These are phyloP conservation scores for Harringtonia aguacate DNA, from an alignment of 2,329 filamentous ascomycete species.

Conservation along the genomic window DNA sequence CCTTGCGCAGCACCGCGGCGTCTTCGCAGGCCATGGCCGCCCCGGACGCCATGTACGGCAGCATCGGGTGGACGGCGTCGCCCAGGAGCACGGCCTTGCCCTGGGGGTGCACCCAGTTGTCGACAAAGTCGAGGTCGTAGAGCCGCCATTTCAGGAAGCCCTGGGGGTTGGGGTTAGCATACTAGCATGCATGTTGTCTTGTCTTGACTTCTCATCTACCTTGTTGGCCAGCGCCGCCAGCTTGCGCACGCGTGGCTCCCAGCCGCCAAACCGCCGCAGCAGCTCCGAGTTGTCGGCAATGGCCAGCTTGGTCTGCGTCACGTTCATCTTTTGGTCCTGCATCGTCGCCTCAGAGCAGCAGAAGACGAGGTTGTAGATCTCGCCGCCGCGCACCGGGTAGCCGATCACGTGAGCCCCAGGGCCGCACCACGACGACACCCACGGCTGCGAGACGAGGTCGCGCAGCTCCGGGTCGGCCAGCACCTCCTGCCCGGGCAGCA, in stretches of 20 bases:
- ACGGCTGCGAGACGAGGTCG: constrained; percentile 16
- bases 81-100: constrained; percentile 31
- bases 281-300: constrained; percentile 23
- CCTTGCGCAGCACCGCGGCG: constrained; percentile 17
- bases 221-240: constrained; percentile 23
- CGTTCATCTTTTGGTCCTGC: constrained; percentile 2
- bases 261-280: constrained; percentile 20
- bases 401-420: constrained; percentile 21
- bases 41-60: constrained; percentile 36
- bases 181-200: too few species aligned
- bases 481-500: constrained; percentile 17
- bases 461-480: constrained; percentile 18
- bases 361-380: constrained; percentile 22
- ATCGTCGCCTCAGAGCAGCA: constrained; percentile 15
- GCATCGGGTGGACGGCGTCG: constrained; percentile 34
- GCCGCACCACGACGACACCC: constrained; percentile 20
- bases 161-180: too few species aligned
- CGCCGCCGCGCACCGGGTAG: constrained; percentile 19
- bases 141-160: constrained; percentile 36
- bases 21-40: constrained; percentile 33
- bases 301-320: constrained; percentile 14
- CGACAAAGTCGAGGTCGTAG: constrained; percentile 27
- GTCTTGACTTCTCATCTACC: too few species aligned
- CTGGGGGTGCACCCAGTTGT: constrained; percentile 27
- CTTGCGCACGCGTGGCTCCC: constrained; percentile 24